phyloP scores from a whole-genome alignment of 257 asterid genomes.

The Solanum tarapatanum region DNA sequence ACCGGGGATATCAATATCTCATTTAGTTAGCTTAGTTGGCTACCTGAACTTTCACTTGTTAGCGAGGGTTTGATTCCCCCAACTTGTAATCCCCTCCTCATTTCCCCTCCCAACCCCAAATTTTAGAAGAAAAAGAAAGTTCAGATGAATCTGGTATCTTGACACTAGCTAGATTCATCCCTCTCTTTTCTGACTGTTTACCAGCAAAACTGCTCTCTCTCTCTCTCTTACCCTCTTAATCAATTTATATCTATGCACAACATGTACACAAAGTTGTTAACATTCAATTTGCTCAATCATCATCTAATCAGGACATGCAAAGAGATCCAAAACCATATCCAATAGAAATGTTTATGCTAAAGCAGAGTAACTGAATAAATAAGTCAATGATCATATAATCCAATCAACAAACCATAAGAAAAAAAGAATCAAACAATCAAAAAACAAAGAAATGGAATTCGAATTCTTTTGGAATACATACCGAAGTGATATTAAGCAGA shows the following conservation, averaged over 20 bases:
- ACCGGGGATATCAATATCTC: background rate
- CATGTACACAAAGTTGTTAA: background rate
- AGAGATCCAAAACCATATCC: background rate
- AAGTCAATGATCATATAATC: background rate
- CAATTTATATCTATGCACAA: background rate
- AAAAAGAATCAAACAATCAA: background rate
- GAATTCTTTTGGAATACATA: background rate
- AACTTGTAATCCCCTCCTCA: background rate
- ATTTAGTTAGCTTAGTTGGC: background rate
- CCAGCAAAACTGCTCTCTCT: background rate
- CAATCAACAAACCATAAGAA: background rate
- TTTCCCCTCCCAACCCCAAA: background rate
- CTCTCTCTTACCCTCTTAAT: background rate
- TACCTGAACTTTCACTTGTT: background rate
- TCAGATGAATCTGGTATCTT: background rate
- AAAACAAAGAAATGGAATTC: background rate
- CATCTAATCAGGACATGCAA: background rate
- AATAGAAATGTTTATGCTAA: background rate
- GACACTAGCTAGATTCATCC: background rate
- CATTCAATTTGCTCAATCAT: background rate
- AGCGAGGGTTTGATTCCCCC: background rate
- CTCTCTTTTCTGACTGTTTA: background rate
- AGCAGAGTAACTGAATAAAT: background rate
- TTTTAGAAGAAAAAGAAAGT: no score
- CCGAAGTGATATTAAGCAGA: background rate